These are phyloP conservation scores for Marchantia paleacea DNA, from an alignment of 225 moss, liverwort and hornwort species.

Conservation along the genomic window DNA sequence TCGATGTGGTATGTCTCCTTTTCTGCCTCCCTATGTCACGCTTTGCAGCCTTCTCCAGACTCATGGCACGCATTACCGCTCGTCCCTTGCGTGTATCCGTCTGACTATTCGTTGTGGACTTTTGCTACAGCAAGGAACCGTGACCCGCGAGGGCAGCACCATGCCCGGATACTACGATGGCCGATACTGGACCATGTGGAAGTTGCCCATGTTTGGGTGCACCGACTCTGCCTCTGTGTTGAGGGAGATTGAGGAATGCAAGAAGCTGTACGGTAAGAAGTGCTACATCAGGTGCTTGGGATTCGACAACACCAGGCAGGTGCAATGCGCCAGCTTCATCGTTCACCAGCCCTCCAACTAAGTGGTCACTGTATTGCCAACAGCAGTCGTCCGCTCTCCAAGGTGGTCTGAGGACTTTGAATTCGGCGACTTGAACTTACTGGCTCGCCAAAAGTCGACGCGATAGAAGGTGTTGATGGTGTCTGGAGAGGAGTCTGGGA, in stretches of 20 bases:
- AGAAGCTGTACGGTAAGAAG: conserved; percentile 41
- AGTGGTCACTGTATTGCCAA: too few species aligned
- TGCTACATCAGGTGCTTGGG: conserved; percentile 51
- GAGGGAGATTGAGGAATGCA: conserved; percentile 50
- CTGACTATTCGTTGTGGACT: too few species aligned
- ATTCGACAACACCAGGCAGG: conserved; percentile 61
- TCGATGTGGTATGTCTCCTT: background rate
- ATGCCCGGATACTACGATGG: conserved; percentile 63
- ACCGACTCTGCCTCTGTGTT: conserved; percentile 50
- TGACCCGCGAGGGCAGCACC: conserved; percentile 18
- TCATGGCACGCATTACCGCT: background rate
- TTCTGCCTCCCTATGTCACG: background rate
- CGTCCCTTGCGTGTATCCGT: too few species aligned
- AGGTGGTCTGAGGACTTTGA: too few species aligned
- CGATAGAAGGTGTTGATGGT: too few species aligned
- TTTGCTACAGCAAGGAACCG: conserved; percentile 33
- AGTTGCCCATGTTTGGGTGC: conserved; percentile 66
- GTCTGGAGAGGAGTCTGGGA: too few species aligned
- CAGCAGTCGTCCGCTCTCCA: too few species aligned
- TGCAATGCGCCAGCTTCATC: conserved; percentile 53
- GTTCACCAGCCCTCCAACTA: conserved; percentile 21
- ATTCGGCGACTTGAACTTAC: too few species aligned
- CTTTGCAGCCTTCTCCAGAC: background rate
- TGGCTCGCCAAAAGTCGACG: too few species aligned
- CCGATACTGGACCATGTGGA: conserved; percentile 79